phyloP scores from a whole-genome alignment of 495 filamentous ascomycete species.

The Penicillium roqueforti region DNA sequence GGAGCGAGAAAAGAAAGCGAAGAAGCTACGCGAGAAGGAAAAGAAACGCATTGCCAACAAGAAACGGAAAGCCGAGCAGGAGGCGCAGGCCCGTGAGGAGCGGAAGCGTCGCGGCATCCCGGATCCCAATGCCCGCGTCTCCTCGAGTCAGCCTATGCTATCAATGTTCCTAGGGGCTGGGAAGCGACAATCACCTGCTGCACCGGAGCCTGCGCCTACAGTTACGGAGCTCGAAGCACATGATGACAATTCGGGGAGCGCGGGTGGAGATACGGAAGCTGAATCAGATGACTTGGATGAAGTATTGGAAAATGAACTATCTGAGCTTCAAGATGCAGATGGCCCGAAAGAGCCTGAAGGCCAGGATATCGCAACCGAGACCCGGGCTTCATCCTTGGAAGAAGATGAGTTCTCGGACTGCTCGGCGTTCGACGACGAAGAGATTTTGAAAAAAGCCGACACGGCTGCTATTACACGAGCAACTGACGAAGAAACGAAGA shows the following conservation, averaged over 20 bases:
- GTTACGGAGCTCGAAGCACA: conserved; percentile 7
- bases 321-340: conserved; percentile 5
- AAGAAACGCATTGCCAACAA: conserved; percentile 37
- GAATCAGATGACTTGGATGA: conserved; percentile 22
- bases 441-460: conserved; percentile 29
- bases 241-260: conserved; percentile 11
- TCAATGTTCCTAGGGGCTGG: conserved; percentile 38
- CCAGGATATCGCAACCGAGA: neutral
- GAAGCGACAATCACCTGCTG: conserved; percentile 1
- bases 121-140: conserved; percentile 40
- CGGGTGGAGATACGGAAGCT: conserved; percentile 20
- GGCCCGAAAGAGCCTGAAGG: neutral
- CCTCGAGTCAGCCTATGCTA: conserved; percentile 47
- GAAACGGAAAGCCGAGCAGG: conserved; percentile 45
- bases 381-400: conserved; percentile 9
- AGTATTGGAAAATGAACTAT: conserved; percentile 15
- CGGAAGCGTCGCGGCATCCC: conserved; percentile 40
- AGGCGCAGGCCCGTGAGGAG: conserved; percentile 39
- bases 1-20: conserved; percentile 36
- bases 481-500: neutral
- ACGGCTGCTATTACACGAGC: conserved; percentile 9
- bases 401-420: conserved; percentile 43
- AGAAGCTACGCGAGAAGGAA: conserved; percentile 41
- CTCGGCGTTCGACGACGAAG: conserved; percentile 37
- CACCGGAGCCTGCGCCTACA: neutral